Conservation (phyloP, 805 yeast species). For the Maudiozyma barnettii region DNA sequence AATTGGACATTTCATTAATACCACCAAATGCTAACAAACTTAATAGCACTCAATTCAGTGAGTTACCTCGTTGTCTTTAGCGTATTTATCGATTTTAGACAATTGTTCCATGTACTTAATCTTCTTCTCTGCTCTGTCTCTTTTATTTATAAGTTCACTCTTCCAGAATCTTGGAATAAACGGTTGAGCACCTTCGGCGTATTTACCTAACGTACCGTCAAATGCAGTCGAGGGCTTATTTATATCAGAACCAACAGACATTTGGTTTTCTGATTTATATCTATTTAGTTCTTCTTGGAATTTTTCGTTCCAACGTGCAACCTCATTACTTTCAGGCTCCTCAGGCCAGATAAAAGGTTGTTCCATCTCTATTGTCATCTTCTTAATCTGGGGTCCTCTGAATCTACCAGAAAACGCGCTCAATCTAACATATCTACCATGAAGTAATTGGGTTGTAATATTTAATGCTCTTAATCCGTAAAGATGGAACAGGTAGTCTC, state of each 20-base stretch:
- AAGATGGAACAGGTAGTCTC: conserved; percentile 86
- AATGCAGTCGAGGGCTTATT: conserved; percentile 61
- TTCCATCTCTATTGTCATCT: conserved; percentile 93
- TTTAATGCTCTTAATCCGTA: conserved; percentile 87
- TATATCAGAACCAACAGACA: conserved; percentile 52
- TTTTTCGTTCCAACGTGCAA: conserved; percentile 34
- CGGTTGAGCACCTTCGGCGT: conserved; percentile 52
- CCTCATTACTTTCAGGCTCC: conserved; percentile 33
- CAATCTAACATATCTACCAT: conserved; percentile 57
- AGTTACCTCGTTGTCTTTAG: not conserved
- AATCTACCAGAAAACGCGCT: conserved; percentile 54
- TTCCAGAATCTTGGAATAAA: conserved; percentile 46
- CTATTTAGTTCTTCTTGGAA: conserved; percentile 38
- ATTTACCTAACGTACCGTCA: conserved; percentile 55
- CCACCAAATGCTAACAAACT: not conserved
- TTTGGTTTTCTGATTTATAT: conserved; percentile 38
- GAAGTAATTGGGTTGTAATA: conserved; percentile 76
- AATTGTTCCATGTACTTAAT: conserved; percentile 11
- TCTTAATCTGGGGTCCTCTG: conserved; percentile 74
- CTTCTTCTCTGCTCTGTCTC: conserved; percentile 20
- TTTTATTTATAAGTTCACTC: conserved; percentile 37
- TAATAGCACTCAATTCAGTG: not conserved
- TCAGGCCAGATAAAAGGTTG: conserved; percentile 96
- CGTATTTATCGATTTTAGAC: conserved; percentile 4
- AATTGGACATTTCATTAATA: not conserved